A percentile compares a stretch with the other conserved stretches of the same genome.
phyloP scores from a whole-genome alignment of 2,329 filamentous ascomycete species.

The Aspergillus ruber region DNA sequence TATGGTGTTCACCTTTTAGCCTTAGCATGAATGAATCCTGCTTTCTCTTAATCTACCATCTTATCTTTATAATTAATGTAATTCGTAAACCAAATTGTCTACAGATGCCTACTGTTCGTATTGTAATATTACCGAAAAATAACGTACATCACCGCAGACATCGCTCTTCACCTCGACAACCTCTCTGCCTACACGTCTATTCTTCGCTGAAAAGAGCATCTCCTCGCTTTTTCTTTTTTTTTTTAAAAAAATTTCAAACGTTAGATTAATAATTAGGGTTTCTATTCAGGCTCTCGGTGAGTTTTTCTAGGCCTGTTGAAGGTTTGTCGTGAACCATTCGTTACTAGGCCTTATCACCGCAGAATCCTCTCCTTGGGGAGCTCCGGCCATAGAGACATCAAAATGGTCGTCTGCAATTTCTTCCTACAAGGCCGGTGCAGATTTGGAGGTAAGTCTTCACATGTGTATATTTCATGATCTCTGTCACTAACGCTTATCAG shows the following conservation, averaged over 20 bases:
- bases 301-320: too few relatives aligned
- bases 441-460: slow-evolving; percentile 50
- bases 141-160: neutral
- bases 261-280: neutral
- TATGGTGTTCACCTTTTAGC: neutral
- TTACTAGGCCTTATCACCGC: neutral
- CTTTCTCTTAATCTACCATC: neutral
- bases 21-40: neutral
- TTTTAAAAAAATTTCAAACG: too few relatives aligned
- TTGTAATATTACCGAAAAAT: neutral
- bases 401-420: slow-evolving; percentile 54
- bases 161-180: neutral
- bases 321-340: too few relatives aligned
- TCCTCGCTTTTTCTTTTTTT: slow-evolving; percentile 1
- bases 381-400: slow-evolving; percentile 4
- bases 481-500: slow-evolving; percentile 31
- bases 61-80: neutral
- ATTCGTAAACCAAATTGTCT: neutral
- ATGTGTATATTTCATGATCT: neutral
- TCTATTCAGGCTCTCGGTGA: neutral
- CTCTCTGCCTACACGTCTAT: slow-evolving; percentile 1
- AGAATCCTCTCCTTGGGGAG: neutral
- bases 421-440: slow-evolving; percentile 60
- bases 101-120: neutral
- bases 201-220: slow-evolving; percentile 1